Conservation (phyloP, 805 yeast species). For the Hanseniaspora opuntiae region DNA sequence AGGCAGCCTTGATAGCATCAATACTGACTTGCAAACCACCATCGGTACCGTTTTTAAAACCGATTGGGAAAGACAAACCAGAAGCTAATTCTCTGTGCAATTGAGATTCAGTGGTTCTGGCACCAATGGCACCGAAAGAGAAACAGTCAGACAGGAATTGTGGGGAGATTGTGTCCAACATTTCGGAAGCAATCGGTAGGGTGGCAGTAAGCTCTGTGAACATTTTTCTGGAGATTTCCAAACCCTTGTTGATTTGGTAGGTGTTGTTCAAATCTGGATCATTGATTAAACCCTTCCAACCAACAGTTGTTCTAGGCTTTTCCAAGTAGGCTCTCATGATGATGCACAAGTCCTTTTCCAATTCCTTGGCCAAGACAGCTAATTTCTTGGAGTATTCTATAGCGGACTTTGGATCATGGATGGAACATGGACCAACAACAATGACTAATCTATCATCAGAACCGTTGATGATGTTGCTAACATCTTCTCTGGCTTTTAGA, state of each 20-base stretch:
- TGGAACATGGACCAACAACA: conserved; percentile 93
- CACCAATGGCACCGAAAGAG: conserved; percentile 96
- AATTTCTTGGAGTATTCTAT: conserved; percentile 69
- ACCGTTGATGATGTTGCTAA: conserved; percentile 34
- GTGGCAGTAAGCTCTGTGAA: conserved; percentile 65
- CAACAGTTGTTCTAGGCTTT: conserved; percentile 96
- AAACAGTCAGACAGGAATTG: conserved; percentile 86
- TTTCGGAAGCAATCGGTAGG: conserved; percentile 90
- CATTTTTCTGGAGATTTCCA: conserved; percentile 74
- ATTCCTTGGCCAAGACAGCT: conserved; percentile 41
- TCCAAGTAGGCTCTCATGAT: conserved; percentile 97
- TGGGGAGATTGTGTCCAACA: conserved; percentile 95
- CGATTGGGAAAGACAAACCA: conserved; percentile 93
- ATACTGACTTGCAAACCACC: conserved; percentile 89
- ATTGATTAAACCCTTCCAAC: conserved; percentile 96
- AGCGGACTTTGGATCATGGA: conserved; percentile 89
- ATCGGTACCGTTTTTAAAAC: conserved; percentile 96
- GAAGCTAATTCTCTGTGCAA: conserved; percentile 94
- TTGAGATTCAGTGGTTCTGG: conserved; percentile 97
- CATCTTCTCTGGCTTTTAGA: conserved; percentile 60
- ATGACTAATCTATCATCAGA: conserved; percentile 76
- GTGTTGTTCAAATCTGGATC: conserved; percentile 93
- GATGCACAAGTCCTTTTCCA: conserved; percentile 63
- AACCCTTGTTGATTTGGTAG: conserved; percentile 88
- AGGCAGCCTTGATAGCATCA: conserved; percentile 86